Conservation (phyloP, 2,329 filamentous ascomycete species). For the Xylariaceae sp. region DNA sequence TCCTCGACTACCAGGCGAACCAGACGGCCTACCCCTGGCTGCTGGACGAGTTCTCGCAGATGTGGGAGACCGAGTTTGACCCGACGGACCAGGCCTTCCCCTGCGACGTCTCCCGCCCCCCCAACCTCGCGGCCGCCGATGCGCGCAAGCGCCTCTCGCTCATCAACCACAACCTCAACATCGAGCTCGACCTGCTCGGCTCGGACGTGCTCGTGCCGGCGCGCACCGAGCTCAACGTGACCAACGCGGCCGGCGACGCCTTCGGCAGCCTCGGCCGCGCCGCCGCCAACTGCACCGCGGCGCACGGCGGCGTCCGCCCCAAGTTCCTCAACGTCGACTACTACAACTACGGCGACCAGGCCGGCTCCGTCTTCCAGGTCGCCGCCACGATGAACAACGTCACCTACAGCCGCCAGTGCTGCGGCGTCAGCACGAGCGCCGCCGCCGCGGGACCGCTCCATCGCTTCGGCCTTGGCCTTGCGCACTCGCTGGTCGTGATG, state of each 20-base stretch:
- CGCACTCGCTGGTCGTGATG: background rate
- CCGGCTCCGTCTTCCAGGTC: conserved; percentile 70
- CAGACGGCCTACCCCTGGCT: conserved; percentile 74
- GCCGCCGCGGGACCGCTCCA: conserved; percentile 1
- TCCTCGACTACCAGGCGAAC: conserved; percentile 80
- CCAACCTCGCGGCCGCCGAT: conserved; percentile 46
- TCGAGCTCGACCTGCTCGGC: conserved; percentile 61
- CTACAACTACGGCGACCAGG: conserved; percentile 62
- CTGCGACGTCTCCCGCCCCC: conserved; percentile 71
- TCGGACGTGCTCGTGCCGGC: conserved; percentile 63
- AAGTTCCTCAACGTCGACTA: conserved; percentile 80
- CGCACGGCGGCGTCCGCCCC: conserved; percentile 59
- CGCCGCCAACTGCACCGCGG: conserved; percentile 51
- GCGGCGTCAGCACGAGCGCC: conserved; percentile 33
- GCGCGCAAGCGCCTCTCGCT: conserved; percentile 64
- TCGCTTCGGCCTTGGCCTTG: background rate
- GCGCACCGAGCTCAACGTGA: conserved; percentile 59
- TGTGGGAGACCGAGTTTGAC: conserved; percentile 89
- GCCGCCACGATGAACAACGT: conserved; percentile 66
- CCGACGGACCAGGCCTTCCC: conserved; percentile 59
- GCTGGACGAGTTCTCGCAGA: conserved; percentile 76
- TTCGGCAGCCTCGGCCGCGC: conserved; percentile 59
- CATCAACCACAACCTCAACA: conserved; percentile 87
- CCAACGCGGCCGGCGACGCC: conserved; percentile 56
- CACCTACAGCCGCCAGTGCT: conserved; percentile 54